Evolutionary conservation across 768 basidiomycete species (phyloP).

Genomic region (Tephrocybe sp.): DNA sequence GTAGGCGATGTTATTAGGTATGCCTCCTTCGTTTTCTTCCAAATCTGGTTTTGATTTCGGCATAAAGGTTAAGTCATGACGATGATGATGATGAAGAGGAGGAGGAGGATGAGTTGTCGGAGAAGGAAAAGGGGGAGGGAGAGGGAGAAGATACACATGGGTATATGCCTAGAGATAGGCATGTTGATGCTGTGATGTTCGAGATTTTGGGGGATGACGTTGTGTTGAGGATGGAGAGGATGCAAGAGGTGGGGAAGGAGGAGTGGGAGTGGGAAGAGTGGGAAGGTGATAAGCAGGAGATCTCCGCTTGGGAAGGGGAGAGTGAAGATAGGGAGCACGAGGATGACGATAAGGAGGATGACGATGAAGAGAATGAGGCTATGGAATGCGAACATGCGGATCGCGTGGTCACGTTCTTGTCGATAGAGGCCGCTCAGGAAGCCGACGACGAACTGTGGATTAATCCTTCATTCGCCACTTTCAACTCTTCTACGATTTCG

Average conservation of each 20-base stretch:
- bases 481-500: constrained; percentile 54
- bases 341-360: constrained; percentile 21
- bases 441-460: constrained; percentile 71
- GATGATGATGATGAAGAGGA: too few species aligned
- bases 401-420: too few species aligned
- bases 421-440: constrained; percentile 29
- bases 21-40: constrained; percentile 22
- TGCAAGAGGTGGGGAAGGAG: constrained; percentile 19
- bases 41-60: constrained; percentile 18
- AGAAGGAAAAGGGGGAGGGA: too few species aligned
- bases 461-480: constrained; percentile 59
- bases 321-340: constrained; percentile 37
- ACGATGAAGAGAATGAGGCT: constrained; percentile 43
- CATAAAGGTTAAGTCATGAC: too few species aligned
- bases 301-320: constrained; percentile 47
- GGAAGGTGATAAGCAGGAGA: constrained; percentile 22
- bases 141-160: too few species aligned
- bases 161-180: too few species aligned
- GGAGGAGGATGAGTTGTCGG: too few species aligned
- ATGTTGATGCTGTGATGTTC: constrained; percentile 48
- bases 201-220: constrained; percentile 69
- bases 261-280: too few species aligned
- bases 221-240: constrained; percentile 53
- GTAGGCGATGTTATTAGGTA: constrained; percentile 23
- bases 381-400: constrained; percentile 56